Conservation (phyloP, 139 green algal genomes). For the Tetraselmis striata region DNA sequence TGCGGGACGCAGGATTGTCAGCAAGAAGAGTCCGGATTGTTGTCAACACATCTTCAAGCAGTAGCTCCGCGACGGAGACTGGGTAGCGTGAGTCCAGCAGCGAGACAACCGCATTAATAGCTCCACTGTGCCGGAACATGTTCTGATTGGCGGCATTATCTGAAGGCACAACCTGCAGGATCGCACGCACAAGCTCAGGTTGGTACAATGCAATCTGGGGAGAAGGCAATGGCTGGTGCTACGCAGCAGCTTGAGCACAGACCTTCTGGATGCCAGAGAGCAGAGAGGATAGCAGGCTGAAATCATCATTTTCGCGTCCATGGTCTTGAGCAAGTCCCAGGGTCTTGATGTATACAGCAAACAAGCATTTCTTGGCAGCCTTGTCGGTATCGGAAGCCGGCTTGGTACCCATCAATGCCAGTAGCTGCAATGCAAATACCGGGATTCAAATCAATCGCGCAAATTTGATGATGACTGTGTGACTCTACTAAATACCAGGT, state of each 20-base stretch:
- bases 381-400: constrained; percentile 20
- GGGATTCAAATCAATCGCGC: too few species aligned
- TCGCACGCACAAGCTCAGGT: too few species aligned
- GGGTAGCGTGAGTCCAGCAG: not conserved
- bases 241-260: too few species aligned
- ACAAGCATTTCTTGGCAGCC: constrained; percentile 31
- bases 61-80: not conserved
- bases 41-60: constrained; percentile 13
- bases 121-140: constrained; percentile 21
- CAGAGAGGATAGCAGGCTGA: constrained; percentile 22
- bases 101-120: too few species aligned
- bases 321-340: constrained; percentile 12
- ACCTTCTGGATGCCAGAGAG: constrained; percentile 22
- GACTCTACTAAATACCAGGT: too few species aligned
- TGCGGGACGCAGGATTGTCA: constrained; percentile 18
- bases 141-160: constrained; percentile 17
- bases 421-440: constrained; percentile 35
- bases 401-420: constrained; percentile 26
- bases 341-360: constrained; percentile 24
- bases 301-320: constrained; percentile 5
- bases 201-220: too few species aligned
- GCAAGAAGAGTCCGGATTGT: constrained; percentile 27
- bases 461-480: too few species aligned
- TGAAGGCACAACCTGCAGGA: constrained; percentile 2
- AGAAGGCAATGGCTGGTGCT: too few species aligned